A percentile compares a stretch with the other conserved stretches of the same genome.
These are phyloP conservation scores for Candida sanyiensis DNA, from an alignment of 805 yeast genomes.

Conservation along the genomic window DNA sequence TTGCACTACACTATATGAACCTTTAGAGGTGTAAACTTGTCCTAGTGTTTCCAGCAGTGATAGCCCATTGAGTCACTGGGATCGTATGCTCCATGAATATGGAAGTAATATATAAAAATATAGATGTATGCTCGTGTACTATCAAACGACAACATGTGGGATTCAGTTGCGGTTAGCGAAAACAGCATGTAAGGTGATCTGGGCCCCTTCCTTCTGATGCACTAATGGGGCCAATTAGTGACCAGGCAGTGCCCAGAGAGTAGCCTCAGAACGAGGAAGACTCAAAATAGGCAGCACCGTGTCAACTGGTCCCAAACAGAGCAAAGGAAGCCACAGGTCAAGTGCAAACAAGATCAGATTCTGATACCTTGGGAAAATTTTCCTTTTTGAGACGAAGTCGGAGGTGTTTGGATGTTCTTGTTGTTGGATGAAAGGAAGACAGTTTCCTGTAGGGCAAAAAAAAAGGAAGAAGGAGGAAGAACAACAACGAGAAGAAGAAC, in stretches of 20 bases:
- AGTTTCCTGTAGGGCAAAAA: too few relatives aligned
- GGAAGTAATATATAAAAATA: conserved; percentile 3
- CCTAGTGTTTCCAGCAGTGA: too few relatives aligned
- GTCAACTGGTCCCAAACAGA: neutral
- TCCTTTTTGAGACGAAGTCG: neutral
- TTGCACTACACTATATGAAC: too few relatives aligned
- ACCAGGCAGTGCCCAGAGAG: neutral
- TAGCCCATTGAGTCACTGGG: too few relatives aligned
- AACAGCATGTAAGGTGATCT: conserved; percentile 19
- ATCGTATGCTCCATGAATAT: too few relatives aligned
- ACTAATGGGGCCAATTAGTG: conserved; percentile 4
- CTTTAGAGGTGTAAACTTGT: neutral
- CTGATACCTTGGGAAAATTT: neutral
- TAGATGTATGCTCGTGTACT: conserved; percentile 29
- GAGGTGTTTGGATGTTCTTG: neutral
- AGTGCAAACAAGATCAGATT: neutral
- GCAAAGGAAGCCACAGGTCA: neutral
- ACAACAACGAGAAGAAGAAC: neutral
- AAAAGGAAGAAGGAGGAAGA: neutral
- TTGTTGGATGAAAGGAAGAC: neutral
- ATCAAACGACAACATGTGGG: conserved; percentile 31
- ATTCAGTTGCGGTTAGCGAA: conserved; percentile 31
- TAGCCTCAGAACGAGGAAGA: conserved; percentile 5
- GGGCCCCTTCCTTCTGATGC: conserved; percentile 12
- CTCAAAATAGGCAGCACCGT: neutral